Percentiles rank a stretch among this genome's conserved stretches.
phyloP scores from a whole-genome alignment of 169 alveolate species.

The Eimeria zaria region DNA sequence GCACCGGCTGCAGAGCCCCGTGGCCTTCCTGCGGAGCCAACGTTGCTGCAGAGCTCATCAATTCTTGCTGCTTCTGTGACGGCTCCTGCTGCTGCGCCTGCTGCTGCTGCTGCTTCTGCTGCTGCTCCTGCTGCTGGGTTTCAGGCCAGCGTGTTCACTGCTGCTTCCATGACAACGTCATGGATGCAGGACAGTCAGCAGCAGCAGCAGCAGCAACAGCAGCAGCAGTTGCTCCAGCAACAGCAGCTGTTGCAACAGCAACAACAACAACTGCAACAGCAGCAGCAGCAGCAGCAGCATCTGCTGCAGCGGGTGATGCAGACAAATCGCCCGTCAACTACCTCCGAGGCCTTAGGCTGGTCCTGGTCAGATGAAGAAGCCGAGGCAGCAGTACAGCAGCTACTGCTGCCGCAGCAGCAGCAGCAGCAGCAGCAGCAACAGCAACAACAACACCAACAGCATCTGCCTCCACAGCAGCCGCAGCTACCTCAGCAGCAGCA shows the following conservation, averaged over 20 bases:
- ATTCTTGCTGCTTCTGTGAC: slow-evolving; percentile 39
- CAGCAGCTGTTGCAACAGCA: not conserved
- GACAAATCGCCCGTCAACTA: slow-evolving; percentile 12
- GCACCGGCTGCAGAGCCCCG: slow-evolving; percentile 1
- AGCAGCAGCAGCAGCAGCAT: slow-evolving; percentile 34
- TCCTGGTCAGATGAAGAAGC: slow-evolving; percentile 55
- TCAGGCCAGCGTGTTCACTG: not conserved
- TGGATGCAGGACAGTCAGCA: slow-evolving; percentile 31
- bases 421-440: slow-evolving; percentile 43
- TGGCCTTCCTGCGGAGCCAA: not conserved
- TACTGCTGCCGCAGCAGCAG: slow-evolving; percentile 73
- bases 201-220: slow-evolving; percentile 66
- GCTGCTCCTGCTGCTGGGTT: slow-evolving; percentile 1
- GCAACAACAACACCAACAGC: not conserved
- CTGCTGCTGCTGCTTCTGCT: slow-evolving; percentile 21
- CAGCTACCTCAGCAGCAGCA: slow-evolving; percentile 17
- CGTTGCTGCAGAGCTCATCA: slow-evolving; percentile 23
- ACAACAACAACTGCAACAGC: too few species aligned
- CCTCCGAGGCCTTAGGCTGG: slow-evolving; percentile 54
- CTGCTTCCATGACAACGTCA: not conserved
- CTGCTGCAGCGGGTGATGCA: slow-evolving; percentile 51
- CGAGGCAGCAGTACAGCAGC: slow-evolving; percentile 68
- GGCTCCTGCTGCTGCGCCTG: not conserved
- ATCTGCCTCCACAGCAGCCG: not conserved
- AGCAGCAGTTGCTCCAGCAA: slow-evolving; percentile 30